Percentiles rank a stretch among this genome's conserved stretches.
These are phyloP conservation scores for Sesbania bispinosa DNA, from an alignment of 306 rosid species.

Conservation along the genomic window DNA sequence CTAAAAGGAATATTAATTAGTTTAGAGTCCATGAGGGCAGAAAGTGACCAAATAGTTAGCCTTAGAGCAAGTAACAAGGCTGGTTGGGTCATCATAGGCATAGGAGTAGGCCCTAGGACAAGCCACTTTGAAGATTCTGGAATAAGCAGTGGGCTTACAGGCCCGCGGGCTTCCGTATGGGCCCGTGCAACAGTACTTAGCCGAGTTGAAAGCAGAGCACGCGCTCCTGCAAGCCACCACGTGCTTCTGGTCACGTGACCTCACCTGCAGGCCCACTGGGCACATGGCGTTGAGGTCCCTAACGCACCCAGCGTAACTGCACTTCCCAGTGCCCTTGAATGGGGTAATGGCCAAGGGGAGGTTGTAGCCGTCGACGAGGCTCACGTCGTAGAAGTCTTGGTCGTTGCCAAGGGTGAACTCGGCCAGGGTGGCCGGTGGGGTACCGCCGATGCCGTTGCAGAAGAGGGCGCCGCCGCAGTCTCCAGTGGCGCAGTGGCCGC, in stretches of 20 bases:
- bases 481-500: constrained; percentile 83
- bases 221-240: constrained; percentile 92
- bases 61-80: constrained; percentile 75
- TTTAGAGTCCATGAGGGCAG: too few relatives aligned
- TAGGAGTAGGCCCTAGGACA: constrained; percentile 89
- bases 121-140: constrained; percentile 77
- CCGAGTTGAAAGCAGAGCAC: constrained; percentile 79
- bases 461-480: constrained; percentile 89
- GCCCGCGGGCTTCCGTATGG: constrained; percentile 73
- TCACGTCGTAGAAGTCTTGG: constrained; percentile 90
- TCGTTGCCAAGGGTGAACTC: constrained; percentile 89
- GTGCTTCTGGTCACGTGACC: constrained; percentile 49
- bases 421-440: constrained; percentile 84
- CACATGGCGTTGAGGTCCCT: constrained; percentile 87
- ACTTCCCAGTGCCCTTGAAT: constrained; percentile 67
- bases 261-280: constrained; percentile 81
- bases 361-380: constrained; percentile 93
- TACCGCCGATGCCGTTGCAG: constrained; percentile 83
- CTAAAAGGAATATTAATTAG: too few relatives aligned
- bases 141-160: constrained; percentile 85
- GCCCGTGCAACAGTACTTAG: constrained; percentile 87
- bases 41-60: constrained; percentile 78
- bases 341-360: constrained; percentile 76
- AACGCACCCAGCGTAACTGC: constrained; percentile 85
- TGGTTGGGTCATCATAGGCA: constrained; percentile 96